Conservation (phyloP, 2,329 filamentous ascomycete species). For the Tolypocladium album region DNA sequence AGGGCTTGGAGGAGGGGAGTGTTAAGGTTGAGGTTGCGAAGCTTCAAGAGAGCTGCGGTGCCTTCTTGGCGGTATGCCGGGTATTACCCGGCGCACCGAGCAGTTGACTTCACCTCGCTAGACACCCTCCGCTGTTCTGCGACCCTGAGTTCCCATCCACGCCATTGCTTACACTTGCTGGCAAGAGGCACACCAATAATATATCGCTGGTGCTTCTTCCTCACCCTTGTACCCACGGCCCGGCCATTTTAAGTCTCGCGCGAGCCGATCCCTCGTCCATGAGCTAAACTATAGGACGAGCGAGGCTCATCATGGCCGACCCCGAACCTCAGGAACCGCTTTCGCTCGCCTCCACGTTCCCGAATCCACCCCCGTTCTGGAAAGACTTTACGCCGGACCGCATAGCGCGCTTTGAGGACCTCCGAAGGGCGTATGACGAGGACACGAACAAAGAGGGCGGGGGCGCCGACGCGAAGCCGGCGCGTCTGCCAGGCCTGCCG, state of each 20-base stretch:
- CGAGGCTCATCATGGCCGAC: constrained; percentile 42
- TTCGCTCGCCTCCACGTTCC: constrained; percentile 58
- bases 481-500: constrained; percentile 43
- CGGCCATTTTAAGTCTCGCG: neutral
- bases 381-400: constrained; percentile 75
- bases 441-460: constrained; percentile 6
- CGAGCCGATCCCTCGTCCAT: neutral
- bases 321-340: constrained; percentile 25
- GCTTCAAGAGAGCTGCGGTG: neutral
- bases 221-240: neutral
- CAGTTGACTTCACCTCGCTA: neutral
- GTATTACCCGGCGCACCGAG: neutral
- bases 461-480: constrained; percentile 13
- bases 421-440: constrained; percentile 28
- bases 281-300: neutral
- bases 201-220: neutral
- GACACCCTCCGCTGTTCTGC: neutral
- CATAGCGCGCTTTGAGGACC: constrained; percentile 39
- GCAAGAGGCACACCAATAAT: neutral
- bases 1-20: neutral
- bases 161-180: neutral
- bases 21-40: neutral
- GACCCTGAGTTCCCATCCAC: neutral
- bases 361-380: constrained; percentile 84
- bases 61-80: neutral